Base-by-base conservation (phyloP, 495 filamentous ascomycete genomes). In the Chaetomium fimeti region DNA sequence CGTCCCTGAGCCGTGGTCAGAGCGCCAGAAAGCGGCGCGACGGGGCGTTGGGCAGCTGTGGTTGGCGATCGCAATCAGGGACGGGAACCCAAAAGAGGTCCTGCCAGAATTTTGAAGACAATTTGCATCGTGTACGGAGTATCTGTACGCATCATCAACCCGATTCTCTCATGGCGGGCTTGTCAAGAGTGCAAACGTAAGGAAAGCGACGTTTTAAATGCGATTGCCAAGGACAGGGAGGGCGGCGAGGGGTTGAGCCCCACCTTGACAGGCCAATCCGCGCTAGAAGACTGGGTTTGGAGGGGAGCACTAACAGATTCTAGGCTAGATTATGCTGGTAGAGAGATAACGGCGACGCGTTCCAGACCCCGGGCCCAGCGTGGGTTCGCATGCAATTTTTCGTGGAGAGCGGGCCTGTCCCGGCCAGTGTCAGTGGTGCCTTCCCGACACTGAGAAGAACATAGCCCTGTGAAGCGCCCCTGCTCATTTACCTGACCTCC, bases 311-410 rank as follows among this genome's bases (percentile, higher is more conserved):
- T 70, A 70, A 67, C 68, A 65, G 43, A 15, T 18, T 8, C 3
- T 6, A 8, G 5, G 13, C 6, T 25, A 12, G 27, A 3, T 45
- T 47, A 1, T 11, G 18, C 4, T 60, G 20, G 3, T n/a, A 1
- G 24, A n/a, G 2, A 24, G 66, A 47, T 65, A 61, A 54, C 38
- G 40, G 48, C 63, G 42, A 59, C 45, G 45, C 48, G 62, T 29
- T 28, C 52, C 42, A 40, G 25, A 53, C 53, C 48, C 58, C 62
- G 20, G 48, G 27, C 60, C 54, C 25, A 36, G 57, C 57, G 57
- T 60, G 57, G 49, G 53, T 24, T 54, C 61, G 28, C 51, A 24
- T 58, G 48, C 63, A 68, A 71, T 71, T 71, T 68, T 68, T 70
- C 55, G 48, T 29, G 55, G 57, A 51, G 47, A 29, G 65, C 22